Conservation (phyloP, 2,329 filamentous ascomycete species). For the Aspergillus calidoustus region DNA sequence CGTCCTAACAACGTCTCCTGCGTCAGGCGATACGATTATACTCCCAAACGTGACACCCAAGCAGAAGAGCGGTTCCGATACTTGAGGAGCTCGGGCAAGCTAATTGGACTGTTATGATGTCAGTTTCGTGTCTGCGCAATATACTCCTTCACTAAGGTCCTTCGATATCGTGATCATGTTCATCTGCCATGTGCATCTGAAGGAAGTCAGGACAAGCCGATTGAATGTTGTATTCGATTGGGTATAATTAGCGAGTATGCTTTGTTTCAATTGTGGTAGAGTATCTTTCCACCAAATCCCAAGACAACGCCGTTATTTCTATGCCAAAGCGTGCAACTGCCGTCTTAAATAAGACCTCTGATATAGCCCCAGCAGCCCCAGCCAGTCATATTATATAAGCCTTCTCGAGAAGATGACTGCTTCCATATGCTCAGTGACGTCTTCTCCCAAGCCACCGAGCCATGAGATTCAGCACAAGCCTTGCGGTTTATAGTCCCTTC, state of each 20-base stretch:
- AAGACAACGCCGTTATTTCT: constrained; percentile 14
- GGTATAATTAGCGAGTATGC: constrained; percentile 23
- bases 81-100: background rate
- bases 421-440: background rate
- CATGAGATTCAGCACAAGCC: background rate
- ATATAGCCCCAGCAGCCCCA: background rate
- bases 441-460: background rate
- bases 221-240: constrained; percentile 18
- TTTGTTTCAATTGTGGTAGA: constrained; percentile 8
- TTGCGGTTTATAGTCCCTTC: background rate
- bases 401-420: background rate
- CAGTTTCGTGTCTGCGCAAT: background rate
- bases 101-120: background rate
- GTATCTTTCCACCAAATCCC: background rate
- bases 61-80: background rate
- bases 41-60: background rate
- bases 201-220: background rate
- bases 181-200: background rate
- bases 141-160: background rate
- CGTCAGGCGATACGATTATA: background rate
- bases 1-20: background rate
- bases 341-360: background rate
- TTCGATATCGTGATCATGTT: background rate
- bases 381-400: constrained; percentile 2
- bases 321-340: constrained; percentile 1